Conservation (phyloP, 257 asterid species). For the Fraxinus quadrangulata region DNA sequence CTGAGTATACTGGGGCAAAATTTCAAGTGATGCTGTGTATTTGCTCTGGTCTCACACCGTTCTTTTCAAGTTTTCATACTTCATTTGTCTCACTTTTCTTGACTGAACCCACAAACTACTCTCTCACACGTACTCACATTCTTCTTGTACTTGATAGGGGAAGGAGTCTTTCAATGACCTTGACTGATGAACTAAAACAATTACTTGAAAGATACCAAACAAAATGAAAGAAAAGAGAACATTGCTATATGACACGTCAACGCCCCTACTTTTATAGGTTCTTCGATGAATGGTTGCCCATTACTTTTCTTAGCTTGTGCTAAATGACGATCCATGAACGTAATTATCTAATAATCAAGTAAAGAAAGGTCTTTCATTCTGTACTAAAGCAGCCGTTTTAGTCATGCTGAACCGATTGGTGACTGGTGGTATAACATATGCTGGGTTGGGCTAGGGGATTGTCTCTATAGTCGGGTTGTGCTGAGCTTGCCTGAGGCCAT, state of each 20-base stretch:
- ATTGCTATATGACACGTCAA: slow-evolving; percentile 51
- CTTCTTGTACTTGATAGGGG: slow-evolving; percentile 10
- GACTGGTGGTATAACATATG: background rate
- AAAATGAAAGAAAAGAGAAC: slow-evolving; percentile 22
- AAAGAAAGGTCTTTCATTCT: background rate
- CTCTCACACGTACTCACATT: background rate
- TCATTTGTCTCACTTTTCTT: too few species aligned
- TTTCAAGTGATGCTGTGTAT: background rate
- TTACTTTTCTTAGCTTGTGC: background rate
- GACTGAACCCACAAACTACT: background rate
- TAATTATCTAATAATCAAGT: background rate
- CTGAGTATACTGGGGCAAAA: background rate
- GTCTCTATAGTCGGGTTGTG: background rate
- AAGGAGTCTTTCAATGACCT: slow-evolving; percentile 31
- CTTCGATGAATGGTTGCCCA: slow-evolving; percentile 23
- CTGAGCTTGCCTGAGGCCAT: background rate
- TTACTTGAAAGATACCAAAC: slow-evolving; percentile 12
- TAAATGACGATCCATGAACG: background rate
- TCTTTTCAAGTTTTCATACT: too few species aligned
- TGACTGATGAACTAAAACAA: slow-evolving; percentile 42
- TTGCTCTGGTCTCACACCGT: background rate
- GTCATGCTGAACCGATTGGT: background rate
- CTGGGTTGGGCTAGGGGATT: background rate
- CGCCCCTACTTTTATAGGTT: slow-evolving; percentile 18
- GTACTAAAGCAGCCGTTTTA: background rate